Evolutionary conservation across 495 filamentous ascomycete species (phyloP).

Genomic region (Diplogelasinospora grovesii): DNA sequence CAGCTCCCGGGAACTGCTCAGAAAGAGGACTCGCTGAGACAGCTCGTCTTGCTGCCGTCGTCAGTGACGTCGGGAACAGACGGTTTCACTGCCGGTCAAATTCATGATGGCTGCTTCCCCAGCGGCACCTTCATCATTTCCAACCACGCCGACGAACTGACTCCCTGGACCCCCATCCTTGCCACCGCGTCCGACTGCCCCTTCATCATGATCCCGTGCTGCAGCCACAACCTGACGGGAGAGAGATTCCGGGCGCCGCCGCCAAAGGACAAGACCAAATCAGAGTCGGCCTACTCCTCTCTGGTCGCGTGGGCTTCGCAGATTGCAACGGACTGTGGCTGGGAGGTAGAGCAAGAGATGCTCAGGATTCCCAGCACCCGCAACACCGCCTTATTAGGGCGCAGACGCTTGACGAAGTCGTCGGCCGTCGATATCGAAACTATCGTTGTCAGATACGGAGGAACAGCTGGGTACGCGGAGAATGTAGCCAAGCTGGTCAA

Average conservation of each 20-base stretch:
- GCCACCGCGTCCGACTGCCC: slow-evolving; percentile 66
- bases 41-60: too few relatives aligned
- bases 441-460: slow-evolving; percentile 45
- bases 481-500: slow-evolving; percentile 47
- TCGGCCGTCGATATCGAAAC: slow-evolving; percentile 25
- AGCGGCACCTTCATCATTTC: slow-evolving; percentile 84
- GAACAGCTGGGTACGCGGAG: slow-evolving; percentile 48
- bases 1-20: slow-evolving; percentile 54
- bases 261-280: slow-evolving; percentile 44
- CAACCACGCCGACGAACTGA: slow-evolving; percentile 94
- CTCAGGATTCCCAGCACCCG: slow-evolving; percentile 85
- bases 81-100: slow-evolving; percentile 40
- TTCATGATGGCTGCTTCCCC: slow-evolving; percentile 68
- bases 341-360: slow-evolving; percentile 68
- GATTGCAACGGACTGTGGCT: slow-evolving; percentile 65
- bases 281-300: slow-evolving; percentile 60
- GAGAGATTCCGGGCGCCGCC: slow-evolving; percentile 62
- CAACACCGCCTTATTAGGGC: slow-evolving; percentile 73
- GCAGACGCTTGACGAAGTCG: slow-evolving; percentile 23
- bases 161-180: slow-evolving; percentile 89
- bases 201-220: slow-evolving; percentile 91
- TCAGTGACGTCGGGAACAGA: too few relatives aligned
- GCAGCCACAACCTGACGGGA: slow-evolving; percentile 80
- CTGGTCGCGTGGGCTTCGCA: slow-evolving; percentile 63
- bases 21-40: too few relatives aligned